Percentiles rank a stretch among this genome's conserved stretches.
Conservation (phyloP, 495 filamentous ascomycete genomes). For the Ramalina intermedia region DNA sequence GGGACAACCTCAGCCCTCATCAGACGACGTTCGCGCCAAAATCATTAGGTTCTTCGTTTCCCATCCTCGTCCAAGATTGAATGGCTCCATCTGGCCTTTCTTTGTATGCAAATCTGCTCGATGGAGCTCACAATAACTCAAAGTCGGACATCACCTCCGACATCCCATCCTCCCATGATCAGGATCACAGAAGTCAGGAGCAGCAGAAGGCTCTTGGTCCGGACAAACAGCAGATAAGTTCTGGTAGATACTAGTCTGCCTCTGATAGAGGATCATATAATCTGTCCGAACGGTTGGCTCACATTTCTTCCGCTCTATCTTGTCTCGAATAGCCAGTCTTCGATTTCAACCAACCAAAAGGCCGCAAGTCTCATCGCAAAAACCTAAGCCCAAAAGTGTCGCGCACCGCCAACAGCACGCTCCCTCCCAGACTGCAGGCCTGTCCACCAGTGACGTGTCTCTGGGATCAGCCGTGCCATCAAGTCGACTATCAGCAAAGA, state of each 20-base stretch:
- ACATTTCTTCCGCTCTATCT: slow-evolving; percentile 25
- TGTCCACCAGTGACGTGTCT: neutral
- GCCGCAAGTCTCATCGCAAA: slow-evolving; percentile 55
- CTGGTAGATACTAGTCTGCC: slow-evolving; percentile 44
- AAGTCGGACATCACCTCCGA: slow-evolving; percentile 53
- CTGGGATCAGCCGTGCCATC: neutral
- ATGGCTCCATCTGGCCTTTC: slow-evolving; percentile 29
- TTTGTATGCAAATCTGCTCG: slow-evolving; percentile 52
- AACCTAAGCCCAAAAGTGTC: slow-evolving; percentile 47
- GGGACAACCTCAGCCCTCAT: too few relatives aligned
- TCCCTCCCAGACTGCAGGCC: slow-evolving; percentile 8
- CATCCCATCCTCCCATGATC: slow-evolving; percentile 66
- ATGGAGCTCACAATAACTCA: slow-evolving; percentile 30
- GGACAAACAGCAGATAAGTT: slow-evolving; percentile 59
- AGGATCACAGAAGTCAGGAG: slow-evolving; percentile 31
- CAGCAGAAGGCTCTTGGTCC: slow-evolving; percentile 40
- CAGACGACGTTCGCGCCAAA: too few relatives aligned
- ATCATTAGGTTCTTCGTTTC: too few relatives aligned
- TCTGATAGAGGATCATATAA: slow-evolving; percentile 13
- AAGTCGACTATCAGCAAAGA: slow-evolving; percentile 32
- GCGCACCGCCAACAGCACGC: slow-evolving; percentile 18
- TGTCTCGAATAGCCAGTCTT: slow-evolving; percentile 43
- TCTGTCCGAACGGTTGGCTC: slow-evolving; percentile 29
- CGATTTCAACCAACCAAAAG: slow-evolving; percentile 78
- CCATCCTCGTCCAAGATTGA: too few relatives aligned